These are phyloP conservation scores for Carpinus fangiana DNA, from an alignment of 306 rosid species.

Conservation along the genomic window DNA sequence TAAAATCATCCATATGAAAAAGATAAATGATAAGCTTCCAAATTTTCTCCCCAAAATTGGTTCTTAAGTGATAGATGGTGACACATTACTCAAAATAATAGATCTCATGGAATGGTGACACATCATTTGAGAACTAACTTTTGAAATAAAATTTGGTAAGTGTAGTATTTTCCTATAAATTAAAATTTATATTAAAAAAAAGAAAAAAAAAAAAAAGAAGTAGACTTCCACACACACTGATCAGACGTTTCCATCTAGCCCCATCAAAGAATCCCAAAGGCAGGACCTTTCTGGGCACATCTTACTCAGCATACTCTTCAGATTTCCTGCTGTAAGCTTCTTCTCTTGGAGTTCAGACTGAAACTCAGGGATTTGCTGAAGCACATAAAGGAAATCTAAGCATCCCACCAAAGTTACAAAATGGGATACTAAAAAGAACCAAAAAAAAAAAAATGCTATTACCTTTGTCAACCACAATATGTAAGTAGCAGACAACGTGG, in stretches of 20 bases:
- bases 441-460: slow-evolving; percentile 9
- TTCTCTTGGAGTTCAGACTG: slow-evolving; percentile 39
- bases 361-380: slow-evolving; percentile 61
- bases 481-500: slow-evolving; percentile 52
- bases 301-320: slow-evolving; percentile 51
- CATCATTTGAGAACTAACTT: no score
- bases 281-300: slow-evolving; percentile 60
- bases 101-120: no score
- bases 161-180: no score
- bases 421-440: background rate
- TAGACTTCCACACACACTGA: no score
- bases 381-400: slow-evolving; percentile 33
- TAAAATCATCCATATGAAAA: no score
- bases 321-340: slow-evolving; percentile 50
- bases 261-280: slow-evolving; percentile 50
- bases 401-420: slow-evolving; percentile 4
- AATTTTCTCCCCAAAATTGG: no score
- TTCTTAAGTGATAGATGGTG: no score
- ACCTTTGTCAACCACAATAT: slow-evolving; percentile 73
- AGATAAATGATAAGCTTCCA: no score
- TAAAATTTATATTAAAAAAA: no score
- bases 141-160: no score
- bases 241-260: background rate
- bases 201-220: no score
- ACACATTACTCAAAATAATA: no score